Evolutionary conservation across 306 rosid genomes (phyloP).

Genomic region (Myrica gale): DNA sequence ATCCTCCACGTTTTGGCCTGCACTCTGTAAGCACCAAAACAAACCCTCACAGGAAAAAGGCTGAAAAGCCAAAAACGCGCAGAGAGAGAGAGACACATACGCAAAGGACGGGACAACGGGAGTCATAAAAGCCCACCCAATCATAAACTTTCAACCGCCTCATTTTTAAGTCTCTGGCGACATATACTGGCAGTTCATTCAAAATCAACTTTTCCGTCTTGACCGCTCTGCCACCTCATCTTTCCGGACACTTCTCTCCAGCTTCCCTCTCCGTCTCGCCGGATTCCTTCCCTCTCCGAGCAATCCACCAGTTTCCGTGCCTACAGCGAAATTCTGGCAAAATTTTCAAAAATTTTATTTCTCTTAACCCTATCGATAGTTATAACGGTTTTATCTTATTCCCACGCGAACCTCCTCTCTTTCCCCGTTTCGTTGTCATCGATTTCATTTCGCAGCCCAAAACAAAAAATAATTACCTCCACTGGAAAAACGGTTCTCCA

Average conservation of each 20-base stretch:
- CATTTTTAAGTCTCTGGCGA: slow-evolving; percentile 28
- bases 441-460: slow-evolving; percentile 8
- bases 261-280: not conserved
- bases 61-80: not conserved
- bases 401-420: slow-evolving; percentile 32
- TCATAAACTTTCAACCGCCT: slow-evolving; percentile 38
- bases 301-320: slow-evolving; percentile 8
- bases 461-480: slow-evolving; percentile 21
- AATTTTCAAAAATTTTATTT: not conserved
- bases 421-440: slow-evolving; percentile 7
- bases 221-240: slow-evolving; percentile 27
- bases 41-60: slow-evolving; percentile 3
- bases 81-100: not conserved
- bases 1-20: slow-evolving; percentile 21
- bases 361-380: not conserved
- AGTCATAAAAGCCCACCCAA: slow-evolving; percentile 11
- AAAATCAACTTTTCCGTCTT: slow-evolving; percentile 6
- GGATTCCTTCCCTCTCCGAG: slow-evolving; percentile 10
- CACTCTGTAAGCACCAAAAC: slow-evolving; percentile 32
- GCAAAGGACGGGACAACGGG: not conserved
- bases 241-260: slow-evolving; percentile 17
- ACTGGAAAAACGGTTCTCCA: slow-evolving; percentile 13
- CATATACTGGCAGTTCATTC: not conserved
- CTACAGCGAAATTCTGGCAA: not conserved
- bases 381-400: slow-evolving; percentile 36